A percentile compares a stretch with the other conserved stretches of the same genome.
These are phyloP conservation scores for Tetracentron sinense DNA, from an alignment of 164 flowering plant species.

Conservation along the genomic window DNA sequence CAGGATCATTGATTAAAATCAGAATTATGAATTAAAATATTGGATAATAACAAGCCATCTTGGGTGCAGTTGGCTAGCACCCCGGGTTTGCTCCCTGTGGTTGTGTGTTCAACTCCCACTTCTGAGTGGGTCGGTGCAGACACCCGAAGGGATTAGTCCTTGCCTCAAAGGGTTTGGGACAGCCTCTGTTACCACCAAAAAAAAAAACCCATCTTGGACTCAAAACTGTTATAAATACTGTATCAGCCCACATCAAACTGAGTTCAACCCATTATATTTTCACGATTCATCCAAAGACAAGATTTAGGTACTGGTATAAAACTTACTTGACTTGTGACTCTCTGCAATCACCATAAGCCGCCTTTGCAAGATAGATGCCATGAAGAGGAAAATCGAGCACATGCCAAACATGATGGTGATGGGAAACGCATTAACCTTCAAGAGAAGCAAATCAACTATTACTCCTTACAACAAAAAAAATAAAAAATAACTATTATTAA, in stretches of 20 bases:
- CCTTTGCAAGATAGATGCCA: slow-evolving; percentile 83
- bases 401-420: slow-evolving; percentile 95
- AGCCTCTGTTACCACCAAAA: too few species aligned
- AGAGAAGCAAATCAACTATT: not conserved
- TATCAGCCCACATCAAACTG: not conserved
- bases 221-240: not conserved
- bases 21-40: not conserved
- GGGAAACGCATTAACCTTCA: slow-evolving; percentile 92
- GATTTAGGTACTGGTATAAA: not conserved
- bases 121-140: too few species aligned
- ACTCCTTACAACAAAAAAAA: not conserved
- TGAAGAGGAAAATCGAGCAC: slow-evolving; percentile 93
- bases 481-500: not conserved
- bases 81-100: too few species aligned
- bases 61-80: too few species aligned
- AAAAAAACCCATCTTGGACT: too few species aligned
- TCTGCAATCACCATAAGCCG: slow-evolving; percentile 73
- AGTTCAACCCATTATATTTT: not conserved
- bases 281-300: not conserved
- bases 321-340: slow-evolving; percentile 68
- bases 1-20: not conserved
- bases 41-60: too few species aligned
- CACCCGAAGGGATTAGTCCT: too few species aligned
- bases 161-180: too few species aligned
- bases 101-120: too few species aligned